phyloP scores from a whole-genome alignment of 2,329 filamentous ascomycete genomes.

The Microdochium trichocladiopsis region DNA sequence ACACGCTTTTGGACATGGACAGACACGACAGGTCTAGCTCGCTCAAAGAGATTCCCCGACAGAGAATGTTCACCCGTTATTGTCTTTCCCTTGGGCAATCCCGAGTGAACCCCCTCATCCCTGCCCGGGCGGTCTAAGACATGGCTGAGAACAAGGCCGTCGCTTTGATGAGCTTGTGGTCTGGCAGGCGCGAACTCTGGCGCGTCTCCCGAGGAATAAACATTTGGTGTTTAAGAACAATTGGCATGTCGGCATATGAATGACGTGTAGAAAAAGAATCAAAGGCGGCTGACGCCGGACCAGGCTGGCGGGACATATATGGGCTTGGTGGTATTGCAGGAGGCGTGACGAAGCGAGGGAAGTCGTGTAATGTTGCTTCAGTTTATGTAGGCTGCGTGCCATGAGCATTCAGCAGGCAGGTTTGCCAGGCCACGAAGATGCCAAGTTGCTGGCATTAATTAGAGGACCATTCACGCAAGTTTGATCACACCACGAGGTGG shows the following conservation, averaged over 20 bases:
- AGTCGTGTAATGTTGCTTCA: too few relatives aligned
- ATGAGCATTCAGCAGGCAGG: too few relatives aligned
- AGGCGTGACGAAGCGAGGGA: too few relatives aligned
- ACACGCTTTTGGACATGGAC: background rate
- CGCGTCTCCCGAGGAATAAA: background rate
- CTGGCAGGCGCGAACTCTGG: background rate
- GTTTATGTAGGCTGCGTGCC: too few relatives aligned
- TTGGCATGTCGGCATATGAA: background rate
- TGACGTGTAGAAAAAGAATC: background rate
- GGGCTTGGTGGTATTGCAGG: too few relatives aligned
- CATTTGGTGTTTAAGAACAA: background rate
- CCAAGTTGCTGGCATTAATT: too few relatives aligned
- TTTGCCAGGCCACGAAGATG: too few relatives aligned
- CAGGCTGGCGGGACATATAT: too few relatives aligned
- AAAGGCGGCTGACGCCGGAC: too few relatives aligned
- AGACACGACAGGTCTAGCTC: background rate
- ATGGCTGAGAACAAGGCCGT: background rate
- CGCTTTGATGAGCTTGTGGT: background rate
- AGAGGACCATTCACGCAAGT: too few relatives aligned
- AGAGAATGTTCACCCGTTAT: background rate
- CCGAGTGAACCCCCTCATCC: background rate
- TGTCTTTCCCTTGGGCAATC: background rate
- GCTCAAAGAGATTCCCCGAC: background rate
- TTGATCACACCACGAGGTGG: too few relatives aligned
- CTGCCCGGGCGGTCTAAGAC: background rate